Percentiles rank a stretch among this genome's conserved stretches.
Evolutionary conservation across 2,329 filamentous ascomycete genomes (phyloP).

Genomic region (Aspergillus eucalypticola): DNA sequence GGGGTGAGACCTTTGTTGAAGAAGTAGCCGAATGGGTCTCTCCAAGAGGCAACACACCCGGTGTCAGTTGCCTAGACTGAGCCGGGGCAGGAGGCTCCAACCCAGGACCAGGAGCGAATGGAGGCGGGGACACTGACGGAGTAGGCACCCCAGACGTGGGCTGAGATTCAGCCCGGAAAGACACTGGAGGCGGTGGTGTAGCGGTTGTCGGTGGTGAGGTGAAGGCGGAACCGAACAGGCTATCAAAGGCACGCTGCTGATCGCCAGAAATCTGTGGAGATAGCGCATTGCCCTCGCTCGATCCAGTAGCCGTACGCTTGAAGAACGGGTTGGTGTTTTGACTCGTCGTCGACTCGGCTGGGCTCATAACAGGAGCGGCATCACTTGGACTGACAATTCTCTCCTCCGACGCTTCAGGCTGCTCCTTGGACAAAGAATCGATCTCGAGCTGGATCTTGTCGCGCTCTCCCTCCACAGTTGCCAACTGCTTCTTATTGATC

Average conservation of each 20-base stretch:
- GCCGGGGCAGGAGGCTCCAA: conserved; percentile 60
- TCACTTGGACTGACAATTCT: conserved; percentile 33
- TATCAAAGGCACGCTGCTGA: conserved; percentile 75
- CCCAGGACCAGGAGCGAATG: conserved; percentile 24
- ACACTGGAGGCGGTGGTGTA: conserved; percentile 56
- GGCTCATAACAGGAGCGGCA: conserved; percentile 64
- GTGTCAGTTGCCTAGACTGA: conserved; percentile 74
- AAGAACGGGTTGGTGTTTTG: conserved; percentile 93
- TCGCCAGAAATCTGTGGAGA: conserved; percentile 46
- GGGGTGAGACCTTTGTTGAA: conserved; percentile 75
- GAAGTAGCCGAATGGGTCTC: conserved; percentile 70
- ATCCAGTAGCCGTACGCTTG: conserved; percentile 58
- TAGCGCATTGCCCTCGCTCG: conserved; percentile 50
- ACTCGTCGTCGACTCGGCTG: conserved; percentile 62
- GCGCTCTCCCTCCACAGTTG: conserved; percentile 82
- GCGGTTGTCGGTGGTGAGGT: conserved; percentile 42
- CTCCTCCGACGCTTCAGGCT: conserved; percentile 59
- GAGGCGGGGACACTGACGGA: conserved; percentile 62
- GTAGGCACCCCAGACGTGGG: conserved; percentile 55
- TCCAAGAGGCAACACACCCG: conserved; percentile 71
- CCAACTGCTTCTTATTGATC: conserved; percentile 97
- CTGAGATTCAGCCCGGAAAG: conserved; percentile 60
- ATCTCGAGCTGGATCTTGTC: conserved; percentile 84
- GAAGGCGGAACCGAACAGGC: conserved; percentile 76
- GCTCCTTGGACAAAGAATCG: conserved; percentile 63